A percentile compares a stretch with the other conserved stretches of the same genome.
These are phyloP conservation scores for Cantharellus anzutake DNA, from an alignment of 768 basidiomycete species.

Conservation along the genomic window DNA sequence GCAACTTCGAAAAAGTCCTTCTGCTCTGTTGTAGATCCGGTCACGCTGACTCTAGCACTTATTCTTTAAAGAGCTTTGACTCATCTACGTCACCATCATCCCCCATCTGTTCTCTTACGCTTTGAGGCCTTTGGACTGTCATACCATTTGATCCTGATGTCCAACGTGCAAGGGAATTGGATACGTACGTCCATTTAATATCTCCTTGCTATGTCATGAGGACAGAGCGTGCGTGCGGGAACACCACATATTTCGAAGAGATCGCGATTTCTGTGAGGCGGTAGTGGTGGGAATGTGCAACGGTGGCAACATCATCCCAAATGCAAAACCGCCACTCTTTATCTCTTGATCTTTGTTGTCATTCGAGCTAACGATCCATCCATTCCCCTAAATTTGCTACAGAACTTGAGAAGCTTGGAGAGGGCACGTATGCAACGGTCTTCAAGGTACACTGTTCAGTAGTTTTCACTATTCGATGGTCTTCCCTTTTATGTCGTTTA, in stretches of 20 bases:
- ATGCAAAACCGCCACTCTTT: too few relatives aligned
- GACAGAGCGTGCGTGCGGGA: too few relatives aligned
- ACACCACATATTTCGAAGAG: too few relatives aligned
- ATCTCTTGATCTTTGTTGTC: background rate
- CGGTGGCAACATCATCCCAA: too few relatives aligned
- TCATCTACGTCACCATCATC: background rate
- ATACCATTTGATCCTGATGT: background rate
- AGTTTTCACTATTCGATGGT: background rate
- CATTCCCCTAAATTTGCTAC: constrained; percentile 8
- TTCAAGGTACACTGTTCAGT: constrained; percentile 46
- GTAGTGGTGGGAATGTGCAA: too few relatives aligned
- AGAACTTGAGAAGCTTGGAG: constrained; percentile 79
- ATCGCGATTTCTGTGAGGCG: too few relatives aligned
- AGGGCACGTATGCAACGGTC: constrained; percentile 91
- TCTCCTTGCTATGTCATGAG: background rate
- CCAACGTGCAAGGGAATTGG: background rate
- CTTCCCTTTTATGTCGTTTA: too few relatives aligned
- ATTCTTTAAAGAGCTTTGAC: background rate
- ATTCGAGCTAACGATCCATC: background rate
- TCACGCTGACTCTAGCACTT: background rate
- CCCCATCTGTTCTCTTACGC: background rate
- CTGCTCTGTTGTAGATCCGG: background rate
- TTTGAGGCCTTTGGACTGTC: background rate
- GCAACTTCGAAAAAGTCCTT: background rate
- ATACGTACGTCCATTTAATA: background rate